Percentiles rank a stretch among this genome's conserved stretches.
These are phyloP conservation scores for Actinomucor elegans DNA, from an alignment of 371 early-diverging fungal species.

Conservation along the genomic window DNA sequence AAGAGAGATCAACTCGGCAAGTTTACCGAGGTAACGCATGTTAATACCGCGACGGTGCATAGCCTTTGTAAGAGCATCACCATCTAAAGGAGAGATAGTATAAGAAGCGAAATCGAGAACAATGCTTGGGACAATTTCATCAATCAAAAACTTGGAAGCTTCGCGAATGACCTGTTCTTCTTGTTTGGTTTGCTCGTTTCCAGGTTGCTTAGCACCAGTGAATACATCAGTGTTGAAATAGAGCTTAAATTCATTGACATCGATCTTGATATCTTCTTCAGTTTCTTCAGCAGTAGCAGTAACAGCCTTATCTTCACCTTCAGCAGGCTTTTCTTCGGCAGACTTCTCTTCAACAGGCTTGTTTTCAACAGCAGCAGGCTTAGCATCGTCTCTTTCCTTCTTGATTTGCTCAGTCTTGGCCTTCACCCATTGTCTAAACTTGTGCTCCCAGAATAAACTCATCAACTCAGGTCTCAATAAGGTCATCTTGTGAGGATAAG, in stretches of 20 bases:
- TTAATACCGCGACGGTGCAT: conserved; percentile 96
- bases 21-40: conserved; percentile 91
- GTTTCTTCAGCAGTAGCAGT: conserved; percentile 35
- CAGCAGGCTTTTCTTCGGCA: conserved; percentile 7
- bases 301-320: conserved; percentile 25
- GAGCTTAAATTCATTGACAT: conserved; percentile 68
- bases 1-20: conserved; percentile 62
- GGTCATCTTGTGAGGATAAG: conserved; percentile 88
- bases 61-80: conserved; percentile 74
- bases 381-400: conserved; percentile 49
- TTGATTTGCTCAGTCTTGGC: conserved; percentile 56
- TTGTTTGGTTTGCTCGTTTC: conserved; percentile 28
- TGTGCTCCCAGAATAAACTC: conserved; percentile 81
- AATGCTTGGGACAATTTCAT: conserved; percentile 69
- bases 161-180: conserved; percentile 67
- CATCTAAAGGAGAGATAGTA: conserved; percentile 79
- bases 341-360: conserved; percentile 15
- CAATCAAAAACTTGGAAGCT: conserved; percentile 75
- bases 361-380: conserved; percentile 13
- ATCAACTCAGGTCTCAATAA: conserved; percentile 89
- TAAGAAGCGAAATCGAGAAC: conserved; percentile 77
- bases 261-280: conserved; percentile 55
- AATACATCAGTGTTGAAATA: conserved; percentile 84
- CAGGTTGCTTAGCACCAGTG: conserved; percentile 47
- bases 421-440: conserved; percentile 67